Percentiles rank a stretch among this genome's conserved stretches.
These are phyloP conservation scores for Picocystis sp. DNA, from an alignment of 163 green algal genomes.

Conservation along the genomic window DNA sequence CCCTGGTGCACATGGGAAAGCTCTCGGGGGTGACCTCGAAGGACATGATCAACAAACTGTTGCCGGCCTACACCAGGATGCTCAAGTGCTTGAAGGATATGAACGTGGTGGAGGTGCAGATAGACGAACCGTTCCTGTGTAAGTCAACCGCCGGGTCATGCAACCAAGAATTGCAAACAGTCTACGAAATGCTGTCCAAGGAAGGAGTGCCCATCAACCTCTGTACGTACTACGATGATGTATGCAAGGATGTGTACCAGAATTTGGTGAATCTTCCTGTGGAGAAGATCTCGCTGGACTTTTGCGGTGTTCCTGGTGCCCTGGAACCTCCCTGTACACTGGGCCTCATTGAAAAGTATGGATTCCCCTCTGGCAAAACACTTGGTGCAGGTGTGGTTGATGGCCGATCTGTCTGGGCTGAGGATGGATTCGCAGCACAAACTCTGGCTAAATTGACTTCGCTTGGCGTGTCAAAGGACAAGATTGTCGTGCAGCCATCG, in stretches of 20 bases:
- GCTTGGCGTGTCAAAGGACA: conserved; percentile 13
- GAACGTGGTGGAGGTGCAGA: conserved; percentile 38
- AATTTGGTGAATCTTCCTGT: too few relatives aligned
- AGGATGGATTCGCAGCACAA: conserved; percentile 31
- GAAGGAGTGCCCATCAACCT: conserved; percentile 49
- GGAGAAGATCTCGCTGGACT: conserved; percentile 18
- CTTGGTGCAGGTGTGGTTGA: conserved; percentile 68
- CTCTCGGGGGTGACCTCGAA: conserved; percentile 9
- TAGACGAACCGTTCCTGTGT: conserved; percentile 70
- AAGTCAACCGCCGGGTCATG: conserved; percentile 19
- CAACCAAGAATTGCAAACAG: conserved; percentile 24
- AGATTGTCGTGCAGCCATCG: conserved; percentile 33
- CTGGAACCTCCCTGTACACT: conserved; percentile 24
- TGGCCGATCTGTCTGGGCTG: conserved; percentile 56
- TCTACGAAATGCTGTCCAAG: conserved; percentile 32
- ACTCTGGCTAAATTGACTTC: background rate
- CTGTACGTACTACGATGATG: conserved; percentile 39
- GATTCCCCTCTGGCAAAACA: conserved; percentile 59
- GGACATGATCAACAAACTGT: conserved; percentile 28
- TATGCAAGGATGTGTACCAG: too few relatives aligned
- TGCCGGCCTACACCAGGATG: conserved; percentile 44
- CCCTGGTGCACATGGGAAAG: conserved; percentile 42
- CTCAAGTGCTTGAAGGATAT: conserved; percentile 3
- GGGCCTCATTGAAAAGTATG: conserved; percentile 42
- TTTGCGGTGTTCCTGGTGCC: conserved; percentile 32